Evolutionary conservation across 768 basidiomycete species (phyloP).

Genomic region (Hericium alpestre): DNA sequence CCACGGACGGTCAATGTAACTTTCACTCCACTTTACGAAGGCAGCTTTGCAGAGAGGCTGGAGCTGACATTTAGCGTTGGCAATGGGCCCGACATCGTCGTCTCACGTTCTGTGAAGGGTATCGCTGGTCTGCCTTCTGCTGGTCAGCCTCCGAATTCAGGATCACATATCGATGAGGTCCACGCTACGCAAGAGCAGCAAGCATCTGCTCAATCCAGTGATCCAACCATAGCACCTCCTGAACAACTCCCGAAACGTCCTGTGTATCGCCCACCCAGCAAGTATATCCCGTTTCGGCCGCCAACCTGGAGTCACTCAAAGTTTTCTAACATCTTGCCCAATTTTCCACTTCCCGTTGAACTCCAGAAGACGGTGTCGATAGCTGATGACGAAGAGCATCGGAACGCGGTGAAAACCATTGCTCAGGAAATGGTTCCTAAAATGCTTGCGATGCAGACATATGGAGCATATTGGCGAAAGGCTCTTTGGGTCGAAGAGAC

Average conservation of each 20-base stretch:
- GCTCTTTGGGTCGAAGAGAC: background rate
- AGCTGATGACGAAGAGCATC: background rate
- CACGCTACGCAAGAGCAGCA: background rate
- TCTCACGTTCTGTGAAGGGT: background rate
- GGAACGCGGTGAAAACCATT: background rate
- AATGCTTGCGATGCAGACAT: background rate
- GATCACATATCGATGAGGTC: background rate
- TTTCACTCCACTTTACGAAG: background rate
- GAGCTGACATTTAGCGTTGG: background rate
- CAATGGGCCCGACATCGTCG: background rate
- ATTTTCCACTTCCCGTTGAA: background rate
- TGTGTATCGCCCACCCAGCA: background rate
- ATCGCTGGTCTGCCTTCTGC: too few species aligned
- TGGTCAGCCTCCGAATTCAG: background rate
- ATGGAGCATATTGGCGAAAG: background rate
- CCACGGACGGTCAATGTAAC: background rate
- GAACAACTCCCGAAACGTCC: background rate
- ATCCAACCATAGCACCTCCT: too few species aligned
- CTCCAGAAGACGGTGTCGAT: background rate
- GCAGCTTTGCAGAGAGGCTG: background rate
- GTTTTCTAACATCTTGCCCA: background rate
- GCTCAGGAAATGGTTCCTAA: background rate
- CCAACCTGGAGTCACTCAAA: background rate
- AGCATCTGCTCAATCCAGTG: too few species aligned
- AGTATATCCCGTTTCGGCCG: background rate